Percentiles rank a stretch among this genome's conserved stretches.
These are phyloP conservation scores for Monosporascus sp. DNA, from an alignment of 2,329 filamentous ascomycete species.

Conservation along the genomic window DNA sequence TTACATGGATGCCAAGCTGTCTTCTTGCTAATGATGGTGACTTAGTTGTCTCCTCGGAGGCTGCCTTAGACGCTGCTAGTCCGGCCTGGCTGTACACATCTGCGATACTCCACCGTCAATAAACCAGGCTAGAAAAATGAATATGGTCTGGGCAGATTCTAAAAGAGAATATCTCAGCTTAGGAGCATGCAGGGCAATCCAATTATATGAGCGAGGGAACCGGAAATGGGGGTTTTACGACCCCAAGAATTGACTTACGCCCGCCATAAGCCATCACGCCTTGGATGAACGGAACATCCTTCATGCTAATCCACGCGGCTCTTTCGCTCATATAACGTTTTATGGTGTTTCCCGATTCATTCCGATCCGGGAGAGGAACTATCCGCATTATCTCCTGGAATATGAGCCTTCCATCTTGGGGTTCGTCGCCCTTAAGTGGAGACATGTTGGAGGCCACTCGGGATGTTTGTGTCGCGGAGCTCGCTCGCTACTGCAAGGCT, in stretches of 20 bases:
- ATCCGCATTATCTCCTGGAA: conserved; percentile 33
- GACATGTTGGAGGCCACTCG: conserved; percentile 1
- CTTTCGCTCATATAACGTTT: conserved; percentile 32
- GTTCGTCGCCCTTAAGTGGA: not conserved
- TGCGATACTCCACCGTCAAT: not conserved
- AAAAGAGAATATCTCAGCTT: too few relatives aligned
- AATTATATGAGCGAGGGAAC: too few relatives aligned
- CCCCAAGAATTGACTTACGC: not conserved
- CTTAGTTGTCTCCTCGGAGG: conserved; percentile 24
- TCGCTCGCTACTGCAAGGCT: too few relatives aligned
- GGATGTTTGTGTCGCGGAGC: too few relatives aligned
- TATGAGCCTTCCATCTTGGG: conserved; percentile 18
- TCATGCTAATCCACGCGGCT: conserved; percentile 27
- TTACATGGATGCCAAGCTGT: conserved; percentile 36
- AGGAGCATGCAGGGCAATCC: too few relatives aligned
- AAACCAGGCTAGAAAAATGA: not conserved
- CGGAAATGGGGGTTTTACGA: too few relatives aligned
- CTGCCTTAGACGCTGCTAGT: conserved; percentile 30
- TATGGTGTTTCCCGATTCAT: conserved; percentile 7
- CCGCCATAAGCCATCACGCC: conserved; percentile 32
- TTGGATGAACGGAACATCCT: conserved; percentile 18
- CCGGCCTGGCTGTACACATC: conserved; percentile 39
- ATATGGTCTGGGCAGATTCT: too few relatives aligned
- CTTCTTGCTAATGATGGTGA: conserved; percentile 7
- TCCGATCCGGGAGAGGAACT: conserved; percentile 21